A percentile compares a stretch with the other conserved stretches of the same genome.
Evolutionary conservation across 208 protist species (phyloP).

Genomic region (Trypanosoma platydactyli): DNA sequence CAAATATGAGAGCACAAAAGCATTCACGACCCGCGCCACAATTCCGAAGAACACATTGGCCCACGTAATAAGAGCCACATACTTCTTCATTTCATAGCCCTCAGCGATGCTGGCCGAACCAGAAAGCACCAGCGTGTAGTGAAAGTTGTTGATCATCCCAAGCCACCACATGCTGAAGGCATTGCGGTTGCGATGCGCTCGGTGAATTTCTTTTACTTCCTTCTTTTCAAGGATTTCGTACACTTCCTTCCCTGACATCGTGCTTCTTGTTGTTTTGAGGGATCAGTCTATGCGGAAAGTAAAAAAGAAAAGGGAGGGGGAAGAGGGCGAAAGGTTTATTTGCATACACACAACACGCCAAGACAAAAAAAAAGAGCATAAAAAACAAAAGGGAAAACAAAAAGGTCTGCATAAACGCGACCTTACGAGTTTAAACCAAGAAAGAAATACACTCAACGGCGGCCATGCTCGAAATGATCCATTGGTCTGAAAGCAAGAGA

Average conservation of each 20-base stretch:
- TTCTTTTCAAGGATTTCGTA: constrained; percentile 12
- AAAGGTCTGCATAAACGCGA: too few species aligned
- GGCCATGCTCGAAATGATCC: background rate
- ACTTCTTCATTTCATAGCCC: constrained; percentile 59
- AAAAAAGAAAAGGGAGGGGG: constrained; percentile 8
- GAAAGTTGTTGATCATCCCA: constrained; percentile 91
- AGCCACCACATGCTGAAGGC: constrained; percentile 42
- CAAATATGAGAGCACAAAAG: constrained; percentile 65
- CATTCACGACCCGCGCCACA: constrained; percentile 68
- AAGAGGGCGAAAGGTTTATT: background rate
- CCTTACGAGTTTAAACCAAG: too few species aligned
- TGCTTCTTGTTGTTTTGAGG: background rate
- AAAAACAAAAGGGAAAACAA: too few species aligned
- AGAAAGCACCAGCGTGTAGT: constrained; percentile 83
- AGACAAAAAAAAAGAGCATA: constrained; percentile 17
- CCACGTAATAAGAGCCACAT: constrained; percentile 70
- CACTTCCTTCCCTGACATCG: constrained; percentile 2
- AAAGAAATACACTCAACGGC: background rate
- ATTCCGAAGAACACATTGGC: constrained; percentile 88
- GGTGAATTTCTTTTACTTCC: constrained; percentile 14
- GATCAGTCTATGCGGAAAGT: constrained; percentile 4
- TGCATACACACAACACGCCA: too few species aligned
- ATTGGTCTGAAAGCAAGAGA: too few species aligned
- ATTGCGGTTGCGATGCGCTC: background rate
- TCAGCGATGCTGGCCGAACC: constrained; percentile 49